Base-by-base conservation (phyloP, 1,139 yeast species). In the Yamadazyma triangularis region DNA sequence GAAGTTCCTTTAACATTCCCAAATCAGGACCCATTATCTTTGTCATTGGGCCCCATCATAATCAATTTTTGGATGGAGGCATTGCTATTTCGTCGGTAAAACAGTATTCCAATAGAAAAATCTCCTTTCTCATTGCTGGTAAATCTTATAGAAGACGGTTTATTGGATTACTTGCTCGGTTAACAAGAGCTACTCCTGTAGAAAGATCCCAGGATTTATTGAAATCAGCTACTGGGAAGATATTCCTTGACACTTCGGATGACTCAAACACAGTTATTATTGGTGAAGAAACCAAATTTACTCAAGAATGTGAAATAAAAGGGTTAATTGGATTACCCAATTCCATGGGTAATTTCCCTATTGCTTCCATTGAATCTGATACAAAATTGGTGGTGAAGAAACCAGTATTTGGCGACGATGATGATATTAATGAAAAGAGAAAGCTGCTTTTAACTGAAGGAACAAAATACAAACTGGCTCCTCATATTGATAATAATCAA, bases 161-260 rank as follows among this genome's bases (percentile, higher is more conserved):
- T 29, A 68, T 82, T 34, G 86, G 87, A 2, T 50, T 69, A 2
- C 60, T 77, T 35, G 77, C 87, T 8, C 58, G 64, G 34, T 56
- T 77, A 42, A 70, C 80, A 2, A 71, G 78, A 28, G 76, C 85
- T 2, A 80, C 81, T 25, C 87, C 88, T 0, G 89, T 82, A 11
- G 82, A 80, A 34, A 58, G 89, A 45, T 80, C 86, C 2, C 89
- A 81, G 52, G 91, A 82, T 50, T 56, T 77, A 32, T 53, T 82
- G 38, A 60, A 56, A 26, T 41, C 53, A 4, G 75, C 64, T 4
- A 47, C 50, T 2, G 83, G 86, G 3, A 62, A 57, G 14, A 71
- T 79, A n/a, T n/a, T n/a, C n/a, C n/a, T n/a, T n/a, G n/a, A n/a
- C 8, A 52, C 59, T 13, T 29, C 47, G 22, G 49, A 50, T 15